Evolutionary conservation across 108 stramenopile genomes (phyloP).

Genomic region (Seminavis robusta): DNA sequence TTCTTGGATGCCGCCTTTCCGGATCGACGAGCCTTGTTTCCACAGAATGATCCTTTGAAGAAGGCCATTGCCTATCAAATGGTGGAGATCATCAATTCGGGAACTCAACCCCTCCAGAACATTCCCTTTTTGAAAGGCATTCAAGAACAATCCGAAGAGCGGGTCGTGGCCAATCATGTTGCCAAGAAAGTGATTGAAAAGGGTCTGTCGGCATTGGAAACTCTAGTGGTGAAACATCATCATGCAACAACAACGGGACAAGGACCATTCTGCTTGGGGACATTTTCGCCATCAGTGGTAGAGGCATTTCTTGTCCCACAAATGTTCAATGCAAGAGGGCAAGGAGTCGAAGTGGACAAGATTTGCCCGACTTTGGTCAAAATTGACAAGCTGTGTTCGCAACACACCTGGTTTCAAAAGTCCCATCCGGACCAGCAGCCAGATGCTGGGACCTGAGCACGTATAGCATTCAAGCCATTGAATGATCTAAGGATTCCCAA

Average conservation of each 20-base stretch:
- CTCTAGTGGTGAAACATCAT: conserved; percentile 18
- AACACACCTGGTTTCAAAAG: conserved; percentile 60
- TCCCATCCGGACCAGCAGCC: conserved; percentile 27
- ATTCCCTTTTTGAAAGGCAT: conserved; percentile 20
- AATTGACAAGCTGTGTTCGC: conserved; percentile 44
- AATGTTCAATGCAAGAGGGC: conserved; percentile 58
- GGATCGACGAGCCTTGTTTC: conserved; percentile 19
- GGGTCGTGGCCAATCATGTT: conserved; percentile 31
- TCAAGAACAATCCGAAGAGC: conserved; percentile 26
- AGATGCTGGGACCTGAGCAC: conserved; percentile 19
- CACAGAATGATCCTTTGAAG: conserved; percentile 39
- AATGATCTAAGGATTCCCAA: too few relatives aligned
- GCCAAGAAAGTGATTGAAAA: conserved; percentile 36
- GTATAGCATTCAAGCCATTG: too few relatives aligned
- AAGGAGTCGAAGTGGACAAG: conserved; percentile 49
- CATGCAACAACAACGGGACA: neutral
- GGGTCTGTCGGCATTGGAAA: conserved; percentile 54
- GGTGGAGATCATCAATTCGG: conserved; percentile 63
- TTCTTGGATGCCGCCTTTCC: conserved; percentile 71
- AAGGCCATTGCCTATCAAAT: conserved; percentile 52
- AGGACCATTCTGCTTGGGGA: conserved; percentile 68
- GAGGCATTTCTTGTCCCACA: conserved; percentile 72
- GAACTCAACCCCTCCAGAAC: conserved; percentile 77
- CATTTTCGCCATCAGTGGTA: conserved; percentile 65
- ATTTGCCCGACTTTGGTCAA: conserved; percentile 44